Base-by-base conservation (phyloP, 2,329 filamentous ascomycete genomes). In the Colletotrichum trifolii region DNA sequence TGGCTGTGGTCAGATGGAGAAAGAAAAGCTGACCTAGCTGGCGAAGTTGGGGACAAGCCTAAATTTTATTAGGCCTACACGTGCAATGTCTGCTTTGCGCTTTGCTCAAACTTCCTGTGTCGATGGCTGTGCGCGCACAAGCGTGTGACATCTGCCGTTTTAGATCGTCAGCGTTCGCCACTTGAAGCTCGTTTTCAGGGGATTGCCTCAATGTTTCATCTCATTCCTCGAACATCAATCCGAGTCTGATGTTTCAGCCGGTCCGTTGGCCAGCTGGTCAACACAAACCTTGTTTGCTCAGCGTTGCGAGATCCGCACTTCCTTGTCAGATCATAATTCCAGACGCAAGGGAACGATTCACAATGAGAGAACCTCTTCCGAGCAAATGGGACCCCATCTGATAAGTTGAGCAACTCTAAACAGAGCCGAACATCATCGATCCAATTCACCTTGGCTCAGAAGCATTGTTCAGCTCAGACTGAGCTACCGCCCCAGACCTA, bases 111-210 rank as follows among this genome's bases (percentile, higher is more conserved):
- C 47, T 33, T 10, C 10, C 17, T 1, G 11, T 17, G 5, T 7
- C 9, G 17, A 46, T 45, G 52, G 46, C n/a, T 42, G 62, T 52
- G 58, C 40, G 52, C 34, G 15, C 36, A 25, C 34, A 34, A 25
- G 46, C 33, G 7, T 56, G 62, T 62, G 36, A 65, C 62, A 65
- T 35, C 6, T 48, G 2, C 33, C 35, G 62, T 65, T 65, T 65
- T 56, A 36, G n/a, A 62, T 6, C 35, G 17, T 6, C n/a, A 36
- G 52, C 11, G 10, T 25, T 9, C 12, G 39, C 39, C n/a, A 15
- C 40, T 10, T 9, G 9, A 17, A 25, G n/a, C 15, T 12, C 36
- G n/a, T n/a, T 3, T 15, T 17, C 4, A 9, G 40, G 34, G 33
- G 11, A 46, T 50, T 40, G 4, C 6, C 10, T 36, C 33, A 10